These are phyloP conservation scores for Diaporthe citriasiana DNA, from an alignment of 2,329 filamentous ascomycete genomes.

Conservation along the genomic window DNA sequence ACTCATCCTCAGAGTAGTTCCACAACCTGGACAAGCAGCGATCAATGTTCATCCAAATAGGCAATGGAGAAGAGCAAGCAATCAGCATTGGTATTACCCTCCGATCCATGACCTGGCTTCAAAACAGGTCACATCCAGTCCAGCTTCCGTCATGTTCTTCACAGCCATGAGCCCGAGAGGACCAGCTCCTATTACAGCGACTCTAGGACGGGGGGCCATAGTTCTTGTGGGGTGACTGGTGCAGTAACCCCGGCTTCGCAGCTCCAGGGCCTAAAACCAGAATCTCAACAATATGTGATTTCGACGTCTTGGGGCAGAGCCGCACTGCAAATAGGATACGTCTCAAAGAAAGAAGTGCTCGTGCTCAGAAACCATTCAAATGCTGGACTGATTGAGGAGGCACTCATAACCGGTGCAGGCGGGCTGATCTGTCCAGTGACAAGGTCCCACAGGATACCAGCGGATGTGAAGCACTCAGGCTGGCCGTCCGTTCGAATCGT, in stretches of 20 bases:
- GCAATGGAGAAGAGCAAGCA: fast-evolving
- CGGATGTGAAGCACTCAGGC: too few relatives aligned
- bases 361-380: background rate
- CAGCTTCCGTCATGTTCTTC: conserved; percentile 38
- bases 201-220: conserved; percentile 31
- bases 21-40: conserved; percentile 8
- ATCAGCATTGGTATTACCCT: background rate
- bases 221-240: background rate
- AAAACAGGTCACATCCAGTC: conserved; percentile 41
- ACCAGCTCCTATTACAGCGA: conserved; percentile 40
- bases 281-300: too few relatives aligned
- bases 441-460: background rate
- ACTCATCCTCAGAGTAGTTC: conserved; percentile 38
- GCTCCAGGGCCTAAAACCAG: background rate
- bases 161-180: conserved; percentile 39
- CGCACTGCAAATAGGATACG: background rate
- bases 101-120: conserved; percentile 39
- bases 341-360: background rate
- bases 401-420: background rate
- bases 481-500: background rate
- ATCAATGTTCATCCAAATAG: background rate
- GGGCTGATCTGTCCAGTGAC: background rate
- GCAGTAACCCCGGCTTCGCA: background rate
- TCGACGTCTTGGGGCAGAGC: too few relatives aligned
- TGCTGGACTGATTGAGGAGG: background rate